Percentiles rank a stretch among this genome's conserved stretches.
phyloP scores from a whole-genome alignment of 164 flowering plant species.

The Vitis amurensis region DNA sequence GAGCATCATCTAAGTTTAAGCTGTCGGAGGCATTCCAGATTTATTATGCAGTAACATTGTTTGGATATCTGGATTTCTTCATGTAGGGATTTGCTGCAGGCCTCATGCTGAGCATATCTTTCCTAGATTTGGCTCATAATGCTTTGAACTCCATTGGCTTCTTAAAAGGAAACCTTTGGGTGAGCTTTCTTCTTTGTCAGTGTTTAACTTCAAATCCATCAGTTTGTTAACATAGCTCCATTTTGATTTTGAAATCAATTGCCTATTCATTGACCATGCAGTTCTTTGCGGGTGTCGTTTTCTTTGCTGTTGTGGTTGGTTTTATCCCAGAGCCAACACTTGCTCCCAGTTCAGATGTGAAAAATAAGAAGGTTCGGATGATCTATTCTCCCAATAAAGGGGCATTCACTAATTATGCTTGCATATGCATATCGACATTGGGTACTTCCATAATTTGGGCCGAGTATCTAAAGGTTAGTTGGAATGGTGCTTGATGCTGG shows the following conservation, averaged over 20 bases:
- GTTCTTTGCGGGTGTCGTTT: conserved; percentile 92
- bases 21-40: neutral
- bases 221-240: neutral
- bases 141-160: conserved; percentile 91
- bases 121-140: conserved; percentile 95
- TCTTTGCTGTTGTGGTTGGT: conserved; percentile 70
- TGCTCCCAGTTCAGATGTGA: conserved; percentile 48
- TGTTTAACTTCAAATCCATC: neutral
- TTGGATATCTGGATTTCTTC: conserved; percentile 1
- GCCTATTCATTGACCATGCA: conserved; percentile 28
- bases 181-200: conserved; percentile 19
- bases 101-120: conserved; percentile 95
- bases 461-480: conserved; percentile 3
- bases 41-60: neutral
- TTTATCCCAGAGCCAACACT: conserved; percentile 91
- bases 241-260: conserved; percentile 4
- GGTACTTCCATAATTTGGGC: neutral
- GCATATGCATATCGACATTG: neutral
- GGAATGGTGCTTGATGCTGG: conserved; percentile 13
- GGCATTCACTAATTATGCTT: neutral
- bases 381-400: neutral
- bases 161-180: conserved; percentile 94
- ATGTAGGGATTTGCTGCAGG: conserved; percentile 97
- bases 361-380: conserved; percentile 56
- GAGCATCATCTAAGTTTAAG: neutral